Conservation (phyloP, 306 rosid species). For the Prosopis cineraria region DNA sequence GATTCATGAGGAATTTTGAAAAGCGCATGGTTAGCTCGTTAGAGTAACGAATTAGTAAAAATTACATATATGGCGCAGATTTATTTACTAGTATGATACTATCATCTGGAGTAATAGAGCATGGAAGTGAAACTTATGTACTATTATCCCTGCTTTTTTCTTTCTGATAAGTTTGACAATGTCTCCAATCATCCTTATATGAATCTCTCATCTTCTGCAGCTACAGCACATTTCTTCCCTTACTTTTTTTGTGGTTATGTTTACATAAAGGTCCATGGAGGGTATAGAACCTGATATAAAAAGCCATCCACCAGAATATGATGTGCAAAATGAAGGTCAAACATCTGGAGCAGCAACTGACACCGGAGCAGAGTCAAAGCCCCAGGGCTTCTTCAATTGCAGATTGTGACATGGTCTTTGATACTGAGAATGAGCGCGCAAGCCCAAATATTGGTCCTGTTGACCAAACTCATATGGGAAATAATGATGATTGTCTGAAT, state of each 20-base stretch:
- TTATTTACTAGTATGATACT: background rate
- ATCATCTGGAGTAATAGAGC: background rate
- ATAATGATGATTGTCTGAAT: slow-evolving; percentile 39
- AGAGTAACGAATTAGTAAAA: background rate
- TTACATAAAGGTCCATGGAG: slow-evolving; percentile 42
- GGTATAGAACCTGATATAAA: slow-evolving; percentile 33
- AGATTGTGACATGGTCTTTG: slow-evolving; percentile 32
- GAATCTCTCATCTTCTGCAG: slow-evolving; percentile 17
- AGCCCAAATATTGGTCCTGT: slow-evolving; percentile 34
- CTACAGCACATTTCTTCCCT: slow-evolving; percentile 6
- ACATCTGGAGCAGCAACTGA: slow-evolving; percentile 32
- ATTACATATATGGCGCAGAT: background rate
- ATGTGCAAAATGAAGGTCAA: slow-evolving; percentile 32
- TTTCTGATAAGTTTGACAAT: slow-evolving; percentile 1
- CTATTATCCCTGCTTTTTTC: background rate
- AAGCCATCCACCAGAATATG: slow-evolving; percentile 27
- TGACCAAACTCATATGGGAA: slow-evolving; percentile 38
- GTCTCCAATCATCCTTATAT: background rate
- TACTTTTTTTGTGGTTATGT: background rate
- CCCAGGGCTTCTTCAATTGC: slow-evolving; percentile 29
- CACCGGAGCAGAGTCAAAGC: slow-evolving; percentile 35
- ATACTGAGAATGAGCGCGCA: slow-evolving; percentile 35
- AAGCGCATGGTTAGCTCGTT: background rate
- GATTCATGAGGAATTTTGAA: background rate
- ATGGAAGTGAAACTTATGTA: background rate